These are phyloP conservation scores for Centaurea solstitialis DNA, from an alignment of 129 eudicot species.

Conservation along the genomic window DNA sequence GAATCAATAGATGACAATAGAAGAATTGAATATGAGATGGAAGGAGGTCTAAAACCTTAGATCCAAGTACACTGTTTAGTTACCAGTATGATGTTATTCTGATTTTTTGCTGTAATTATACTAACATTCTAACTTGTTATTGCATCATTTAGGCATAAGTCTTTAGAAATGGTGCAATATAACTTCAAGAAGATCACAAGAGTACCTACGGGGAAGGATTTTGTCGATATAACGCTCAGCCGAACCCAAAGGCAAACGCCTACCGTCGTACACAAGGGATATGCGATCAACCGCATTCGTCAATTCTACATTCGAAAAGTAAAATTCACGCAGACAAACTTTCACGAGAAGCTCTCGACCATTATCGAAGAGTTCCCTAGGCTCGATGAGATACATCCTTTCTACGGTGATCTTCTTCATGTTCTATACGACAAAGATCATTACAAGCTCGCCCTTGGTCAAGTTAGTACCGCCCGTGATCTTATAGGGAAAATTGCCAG, in stretches of 20 bases:
- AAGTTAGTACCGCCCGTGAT: slow-evolving; percentile 88
- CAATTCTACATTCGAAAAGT: slow-evolving; percentile 91
- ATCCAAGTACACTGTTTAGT: too few species aligned
- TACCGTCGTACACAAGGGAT: slow-evolving; percentile 91
- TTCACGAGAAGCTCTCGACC: slow-evolving; percentile 79
- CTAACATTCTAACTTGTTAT: too few species aligned
- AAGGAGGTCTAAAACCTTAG: too few species aligned
- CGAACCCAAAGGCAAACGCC: slow-evolving; percentile 94
- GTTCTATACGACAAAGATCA: slow-evolving; percentile 92
- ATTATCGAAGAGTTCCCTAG: slow-evolving; percentile 91
- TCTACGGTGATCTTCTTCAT: slow-evolving; percentile 88
- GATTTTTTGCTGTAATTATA: too few species aligned
- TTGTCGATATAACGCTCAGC: slow-evolving; percentile 76
- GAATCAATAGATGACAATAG: too few species aligned
- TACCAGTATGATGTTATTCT: too few species aligned
- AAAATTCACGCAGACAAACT: slow-evolving; percentile 73
- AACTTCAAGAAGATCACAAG: slow-evolving; percentile 87
- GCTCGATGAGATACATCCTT: slow-evolving; percentile 89
- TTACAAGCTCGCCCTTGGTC: slow-evolving; percentile 97
- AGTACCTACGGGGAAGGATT: slow-evolving; percentile 90
- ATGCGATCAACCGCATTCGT: slow-evolving; percentile 81
- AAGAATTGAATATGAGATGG: too few species aligned
- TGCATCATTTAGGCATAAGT: not conserved
- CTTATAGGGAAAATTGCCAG: slow-evolving; percentile 75
- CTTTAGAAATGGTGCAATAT: slow-evolving; percentile 79